Evolutionary conservation across 495 filamentous ascomycete species (phyloP), one percentile per base, ranked within the genome.

Genomic region (Mycothermus thermophilus): DNA sequence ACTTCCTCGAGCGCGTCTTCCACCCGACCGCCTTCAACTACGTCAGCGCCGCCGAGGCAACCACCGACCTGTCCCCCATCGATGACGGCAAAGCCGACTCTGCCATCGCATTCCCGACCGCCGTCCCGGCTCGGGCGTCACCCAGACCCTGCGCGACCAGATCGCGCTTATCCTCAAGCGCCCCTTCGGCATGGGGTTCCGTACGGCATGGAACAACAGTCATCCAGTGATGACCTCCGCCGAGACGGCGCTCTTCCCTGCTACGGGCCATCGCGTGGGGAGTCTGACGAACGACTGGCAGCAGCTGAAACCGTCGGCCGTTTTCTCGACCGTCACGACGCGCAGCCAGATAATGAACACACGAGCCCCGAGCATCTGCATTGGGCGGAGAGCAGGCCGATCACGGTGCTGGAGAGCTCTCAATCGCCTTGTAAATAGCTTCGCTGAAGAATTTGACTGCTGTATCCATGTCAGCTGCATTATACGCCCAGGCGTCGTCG

Each of bases 391-490:
- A 54, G 63, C 10, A 57, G 82, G 4, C 44, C 61, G 5, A 37
- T 77, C 0, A 72, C 70, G 1, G 41, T 83, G 9, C 58, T 74
- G 62, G 81, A 87, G 55, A 65, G n/a, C n/a, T n/a, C n/a, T n/a
- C n/a, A n/a, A n/a, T n/a, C n/a, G n/a, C n/a, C n/a, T n/a, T n/a
- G n/a, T n/a, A n/a, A n/a, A n/a, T n/a, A n/a, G n/a, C n/a, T n/a
- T n/a, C n/a, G n/a, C n/a, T n/a, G n/a, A n/a, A n/a, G n/a, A n/a
- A n/a, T n/a, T n/a, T n/a, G n/a, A n/a, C n/a, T n/a, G n/a, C n/a
- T n/a, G n/a, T n/a, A n/a, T n/a, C n/a, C n/a, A n/a, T n/a, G n/a
- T n/a, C n/a, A n/a, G n/a, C n/a, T n/a, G n/a, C n/a, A n/a, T n/a
- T n/a, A n/a, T n/a, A n/a, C n/a, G n/a, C n/a, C n/a, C n/a, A n/a